Evolutionary conservation across 208 protist genomes (phyloP).

Genomic region (Acanthamoeba lenticulata): DNA sequence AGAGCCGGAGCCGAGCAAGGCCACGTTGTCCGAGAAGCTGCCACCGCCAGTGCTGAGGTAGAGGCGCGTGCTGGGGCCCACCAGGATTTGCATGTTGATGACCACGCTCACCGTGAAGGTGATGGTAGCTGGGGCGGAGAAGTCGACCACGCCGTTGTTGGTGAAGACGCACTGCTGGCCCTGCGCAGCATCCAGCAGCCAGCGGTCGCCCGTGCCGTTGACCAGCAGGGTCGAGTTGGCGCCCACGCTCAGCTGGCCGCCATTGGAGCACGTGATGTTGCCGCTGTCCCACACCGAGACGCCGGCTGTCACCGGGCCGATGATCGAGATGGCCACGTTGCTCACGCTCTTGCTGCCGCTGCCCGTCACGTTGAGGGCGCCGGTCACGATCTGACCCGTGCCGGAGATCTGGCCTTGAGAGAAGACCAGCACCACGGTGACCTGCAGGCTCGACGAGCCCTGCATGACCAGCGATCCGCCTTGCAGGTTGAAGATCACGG

Average conservation of each 20-base stretch:
- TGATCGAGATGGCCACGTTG: conserved; percentile 5
- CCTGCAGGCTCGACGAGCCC: background rate
- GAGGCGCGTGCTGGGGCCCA: background rate
- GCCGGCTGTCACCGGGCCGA: background rate
- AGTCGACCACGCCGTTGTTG: conserved; percentile 56
- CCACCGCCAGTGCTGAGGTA: background rate
- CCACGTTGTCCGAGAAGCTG: background rate
- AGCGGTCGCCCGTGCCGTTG: conserved; percentile 19
- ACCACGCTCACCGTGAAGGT: conserved; percentile 9
- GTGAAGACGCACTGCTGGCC: conserved; percentile 61
- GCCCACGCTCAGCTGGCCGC: conserved; percentile 46
- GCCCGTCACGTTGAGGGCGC: background rate
- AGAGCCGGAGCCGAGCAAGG: background rate
- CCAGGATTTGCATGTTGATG: background rate
- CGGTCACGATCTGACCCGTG: conserved; percentile 21
- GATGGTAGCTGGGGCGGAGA: background rate
- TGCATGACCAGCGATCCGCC: conserved; percentile 49
- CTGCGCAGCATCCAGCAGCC: conserved; percentile 1
- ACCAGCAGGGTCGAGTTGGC: background rate
- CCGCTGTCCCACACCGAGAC: conserved; percentile 38
- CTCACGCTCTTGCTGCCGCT: conserved; percentile 10
- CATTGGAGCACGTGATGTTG: conserved; percentile 60
- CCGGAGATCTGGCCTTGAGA: conserved; percentile 24
- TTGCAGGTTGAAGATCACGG: conserved; percentile 15
- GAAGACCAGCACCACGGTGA: conserved; percentile 44